These are phyloP conservation scores for Rhizopogon rudus DNA, from an alignment of 768 basidiomycete genomes.

Conservation along the genomic window DNA sequence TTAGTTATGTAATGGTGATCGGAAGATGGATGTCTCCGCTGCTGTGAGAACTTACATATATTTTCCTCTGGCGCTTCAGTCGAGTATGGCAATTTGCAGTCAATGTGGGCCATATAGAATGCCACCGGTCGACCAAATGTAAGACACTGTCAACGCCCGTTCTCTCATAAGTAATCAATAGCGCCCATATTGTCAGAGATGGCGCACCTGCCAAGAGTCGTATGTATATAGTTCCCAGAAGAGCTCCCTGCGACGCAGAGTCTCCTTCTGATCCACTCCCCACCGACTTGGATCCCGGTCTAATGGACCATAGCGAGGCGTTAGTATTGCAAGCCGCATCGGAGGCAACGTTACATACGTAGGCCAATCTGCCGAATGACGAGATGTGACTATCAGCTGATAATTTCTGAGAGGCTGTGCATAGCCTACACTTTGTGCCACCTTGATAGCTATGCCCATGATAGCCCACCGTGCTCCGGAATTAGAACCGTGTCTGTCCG, in stretches of 20 bases:
- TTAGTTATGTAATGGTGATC: slow-evolving; percentile 1
- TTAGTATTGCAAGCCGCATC: slow-evolving; percentile 2
- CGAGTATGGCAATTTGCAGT: slow-evolving; percentile 55
- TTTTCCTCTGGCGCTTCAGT: slow-evolving; percentile 49
- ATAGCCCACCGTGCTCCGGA: slow-evolving; percentile 64
- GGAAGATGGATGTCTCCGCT: neutral
- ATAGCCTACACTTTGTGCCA: slow-evolving; percentile 61
- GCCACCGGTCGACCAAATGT: slow-evolving; percentile 70
- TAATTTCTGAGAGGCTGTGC: slow-evolving; percentile 4
- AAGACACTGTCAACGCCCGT: slow-evolving; percentile 44
- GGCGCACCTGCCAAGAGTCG: slow-evolving; percentile 29
- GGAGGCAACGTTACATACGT: slow-evolving; percentile 38
- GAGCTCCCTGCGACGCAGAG: slow-evolving; percentile 56
- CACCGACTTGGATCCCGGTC: slow-evolving; percentile 70
- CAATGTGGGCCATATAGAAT: slow-evolving; percentile 61
- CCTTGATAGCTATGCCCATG: slow-evolving; percentile 66
- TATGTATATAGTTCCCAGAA: slow-evolving; percentile 57
- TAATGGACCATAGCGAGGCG: slow-evolving; percentile 19
- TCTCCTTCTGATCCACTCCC: slow-evolving; percentile 53
- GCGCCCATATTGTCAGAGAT: neutral
- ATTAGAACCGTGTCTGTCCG: slow-evolving; percentile 62
- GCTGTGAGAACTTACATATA: slow-evolving; percentile 41
- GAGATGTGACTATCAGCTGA: slow-evolving; percentile 2
- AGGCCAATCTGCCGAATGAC: slow-evolving; percentile 51
- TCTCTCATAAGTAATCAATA: slow-evolving; percentile 17